Conservation (phyloP, 192 early-diverging fungal genomes). For the Glomus cerebriforme region DNA sequence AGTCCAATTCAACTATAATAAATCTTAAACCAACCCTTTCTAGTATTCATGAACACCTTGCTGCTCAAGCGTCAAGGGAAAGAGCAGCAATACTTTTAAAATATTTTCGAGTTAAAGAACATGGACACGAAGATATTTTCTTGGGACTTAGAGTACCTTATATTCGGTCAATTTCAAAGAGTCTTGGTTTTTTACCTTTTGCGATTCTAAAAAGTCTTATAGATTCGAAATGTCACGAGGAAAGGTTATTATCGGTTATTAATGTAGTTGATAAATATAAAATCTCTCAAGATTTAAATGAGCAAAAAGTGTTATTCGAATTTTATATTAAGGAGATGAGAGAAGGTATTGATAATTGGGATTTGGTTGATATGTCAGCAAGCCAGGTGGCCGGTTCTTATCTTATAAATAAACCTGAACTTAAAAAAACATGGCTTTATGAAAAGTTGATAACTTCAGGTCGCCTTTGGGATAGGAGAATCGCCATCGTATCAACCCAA, state of each 20-base stretch:
- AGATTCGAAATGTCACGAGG: constrained; percentile 10
- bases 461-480: constrained; percentile 28
- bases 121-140: constrained; percentile 10
- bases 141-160: constrained; percentile 16
- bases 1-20: neutral
- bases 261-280: constrained; percentile 17
- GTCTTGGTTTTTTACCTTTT: neutral
- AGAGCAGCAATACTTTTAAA: neutral
- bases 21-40: neutral
- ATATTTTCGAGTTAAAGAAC: constrained; percentile 19
- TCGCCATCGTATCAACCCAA: constrained; percentile 16
- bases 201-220: neutral
- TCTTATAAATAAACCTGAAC: constrained; percentile 17
- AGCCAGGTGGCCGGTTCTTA: constrained; percentile 11
- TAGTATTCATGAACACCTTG: neutral
- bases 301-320: neutral
- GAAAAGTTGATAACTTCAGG: neutral
- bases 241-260: constrained; percentile 18
- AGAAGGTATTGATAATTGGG: constrained; percentile 27
- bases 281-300: neutral
- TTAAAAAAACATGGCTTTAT: constrained; percentile 23
- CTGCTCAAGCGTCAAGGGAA: neutral
- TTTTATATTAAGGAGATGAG: constrained; percentile 21
- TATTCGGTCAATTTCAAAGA: constrained; percentile 13
- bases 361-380: constrained; percentile 27